phyloP scores from a whole-genome alignment of 768 basidiomycete species.

The Mycena maculata region DNA sequence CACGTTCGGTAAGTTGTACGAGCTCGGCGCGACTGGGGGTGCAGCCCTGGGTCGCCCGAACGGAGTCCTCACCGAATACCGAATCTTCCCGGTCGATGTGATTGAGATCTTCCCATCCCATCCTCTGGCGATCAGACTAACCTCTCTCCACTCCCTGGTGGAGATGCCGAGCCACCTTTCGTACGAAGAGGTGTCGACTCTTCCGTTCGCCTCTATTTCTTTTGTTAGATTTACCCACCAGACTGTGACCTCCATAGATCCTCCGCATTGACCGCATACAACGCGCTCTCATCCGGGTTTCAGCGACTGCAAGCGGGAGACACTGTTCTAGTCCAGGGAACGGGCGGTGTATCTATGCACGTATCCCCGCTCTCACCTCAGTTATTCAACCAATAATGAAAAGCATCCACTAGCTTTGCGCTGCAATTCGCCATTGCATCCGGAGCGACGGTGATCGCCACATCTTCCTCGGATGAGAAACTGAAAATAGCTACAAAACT shows the following conservation, averaged over 20 bases:
- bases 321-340: constrained; percentile 57
- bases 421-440: constrained; percentile 60
- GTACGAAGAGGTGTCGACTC: background rate
- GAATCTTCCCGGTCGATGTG: constrained; percentile 60
- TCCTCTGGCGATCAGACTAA: background rate
- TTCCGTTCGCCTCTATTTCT: background rate
- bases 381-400: background rate
- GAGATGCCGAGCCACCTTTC: background rate
- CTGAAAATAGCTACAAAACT: constrained; percentile 53
- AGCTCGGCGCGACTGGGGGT: constrained; percentile 45
- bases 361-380: constrained; percentile 1
- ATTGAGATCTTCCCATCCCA: background rate
- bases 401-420: constrained; percentile 51
- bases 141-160: background rate
- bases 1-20: constrained; percentile 59
- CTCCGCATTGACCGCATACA: constrained; percentile 64
- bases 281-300: constrained; percentile 50
- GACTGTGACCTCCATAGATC: too few species aligned
- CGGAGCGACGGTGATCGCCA: constrained; percentile 62
- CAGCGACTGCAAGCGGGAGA: constrained; percentile 57
- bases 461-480: constrained; percentile 63
- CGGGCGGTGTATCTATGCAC: constrained; percentile 56
- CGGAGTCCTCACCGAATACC: constrained; percentile 66
- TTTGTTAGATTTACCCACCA: too few species aligned
- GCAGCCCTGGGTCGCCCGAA: constrained; percentile 59